phyloP scores from a whole-genome alignment of 2,329 filamentous ascomycete species.

The Mycosphaerella arachidis region DNA sequence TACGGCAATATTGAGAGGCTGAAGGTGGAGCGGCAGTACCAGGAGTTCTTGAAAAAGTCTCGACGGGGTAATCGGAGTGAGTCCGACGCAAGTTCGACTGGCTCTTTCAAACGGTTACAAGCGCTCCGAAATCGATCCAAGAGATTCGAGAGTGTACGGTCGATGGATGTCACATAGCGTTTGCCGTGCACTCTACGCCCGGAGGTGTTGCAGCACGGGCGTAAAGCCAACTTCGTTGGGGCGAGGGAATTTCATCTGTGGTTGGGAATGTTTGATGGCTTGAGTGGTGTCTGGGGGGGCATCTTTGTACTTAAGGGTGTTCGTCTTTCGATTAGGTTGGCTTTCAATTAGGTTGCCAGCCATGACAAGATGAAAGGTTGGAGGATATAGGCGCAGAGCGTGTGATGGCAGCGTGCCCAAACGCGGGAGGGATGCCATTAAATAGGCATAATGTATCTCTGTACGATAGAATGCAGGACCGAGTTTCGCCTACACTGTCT shows the following conservation, averaged over 20 bases:
- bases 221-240: background rate
- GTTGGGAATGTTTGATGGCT: background rate
- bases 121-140: background rate
- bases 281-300: background rate
- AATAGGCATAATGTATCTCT: too few species aligned
- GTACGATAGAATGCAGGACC: too few species aligned
- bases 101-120: background rate
- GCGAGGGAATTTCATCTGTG: background rate
- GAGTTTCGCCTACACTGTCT: background rate
- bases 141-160: background rate
- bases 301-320: background rate
- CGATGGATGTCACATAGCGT: background rate
- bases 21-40: conserved; percentile 1
- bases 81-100: background rate
- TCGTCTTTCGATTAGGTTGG: too few species aligned
- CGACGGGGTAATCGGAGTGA: background rate
- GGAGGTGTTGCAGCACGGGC: background rate
- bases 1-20: background rate
- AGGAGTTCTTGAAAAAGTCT: background rate
- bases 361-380: too few species aligned
- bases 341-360: too few species aligned
- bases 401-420: too few species aligned
- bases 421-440: too few species aligned
- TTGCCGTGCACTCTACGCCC: background rate
- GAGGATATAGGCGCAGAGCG: too few species aligned